These are phyloP conservation scores for Nemophila menziesii DNA, from an alignment of 257 asterid genomes.

Conservation along the genomic window DNA sequence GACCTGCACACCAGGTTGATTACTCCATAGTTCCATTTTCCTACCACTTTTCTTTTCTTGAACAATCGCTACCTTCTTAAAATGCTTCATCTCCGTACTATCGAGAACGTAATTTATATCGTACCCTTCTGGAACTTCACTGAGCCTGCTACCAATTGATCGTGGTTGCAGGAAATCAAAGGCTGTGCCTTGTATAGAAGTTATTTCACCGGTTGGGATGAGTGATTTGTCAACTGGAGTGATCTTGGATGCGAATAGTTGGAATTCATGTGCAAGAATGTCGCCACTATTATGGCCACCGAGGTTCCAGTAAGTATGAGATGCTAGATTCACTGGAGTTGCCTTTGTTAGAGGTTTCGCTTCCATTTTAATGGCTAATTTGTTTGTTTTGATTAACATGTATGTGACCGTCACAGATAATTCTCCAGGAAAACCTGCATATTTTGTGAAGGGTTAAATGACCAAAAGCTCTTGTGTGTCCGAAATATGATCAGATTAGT, in stretches of 20 bases:
- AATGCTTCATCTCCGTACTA: constrained; percentile 15
- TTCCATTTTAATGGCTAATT: constrained; percentile 41
- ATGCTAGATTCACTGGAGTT: constrained; percentile 71
- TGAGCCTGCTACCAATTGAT: constrained; percentile 32
- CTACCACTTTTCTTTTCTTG: constrained; percentile 42
- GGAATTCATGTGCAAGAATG: constrained; percentile 49
- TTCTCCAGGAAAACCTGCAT: constrained; percentile 65
- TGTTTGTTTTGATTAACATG: constrained; percentile 31
- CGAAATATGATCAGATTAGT: no score
- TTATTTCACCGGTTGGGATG: constrained; percentile 62
- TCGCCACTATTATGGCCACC: constrained; percentile 61
- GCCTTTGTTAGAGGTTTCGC: constrained; percentile 47
- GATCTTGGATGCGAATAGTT: constrained; percentile 36
- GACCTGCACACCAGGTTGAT: constrained; percentile 71
- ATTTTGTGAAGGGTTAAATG: not conserved
- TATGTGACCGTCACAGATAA: constrained; percentile 50
- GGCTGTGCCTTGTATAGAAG: constrained; percentile 37
- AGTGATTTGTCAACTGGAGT: constrained; percentile 52
- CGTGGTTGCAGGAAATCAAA: constrained; percentile 48
- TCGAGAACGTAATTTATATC: constrained; percentile 74
- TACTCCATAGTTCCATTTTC: constrained; percentile 73
- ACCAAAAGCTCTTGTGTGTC: no score
- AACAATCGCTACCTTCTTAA: constrained; percentile 40
- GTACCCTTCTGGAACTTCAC: constrained; percentile 36
- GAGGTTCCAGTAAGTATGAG: constrained; percentile 84